These are phyloP conservation scores for Candida khao-thaluensis DNA, from an alignment of 805 yeast species.

Conservation along the genomic window DNA sequence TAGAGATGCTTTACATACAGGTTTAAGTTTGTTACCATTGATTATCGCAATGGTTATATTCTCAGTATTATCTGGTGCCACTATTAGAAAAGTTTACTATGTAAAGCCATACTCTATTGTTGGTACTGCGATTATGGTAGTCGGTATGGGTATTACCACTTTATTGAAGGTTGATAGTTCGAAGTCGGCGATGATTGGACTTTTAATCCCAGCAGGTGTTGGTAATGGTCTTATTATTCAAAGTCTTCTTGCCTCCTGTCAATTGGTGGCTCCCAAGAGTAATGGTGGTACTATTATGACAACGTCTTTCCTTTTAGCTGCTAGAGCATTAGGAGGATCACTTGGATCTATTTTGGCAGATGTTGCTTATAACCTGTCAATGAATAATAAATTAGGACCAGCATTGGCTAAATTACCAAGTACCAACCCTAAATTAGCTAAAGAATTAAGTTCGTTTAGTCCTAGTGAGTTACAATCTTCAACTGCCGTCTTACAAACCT, in stretches of 20 bases:
- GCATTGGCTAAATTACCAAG: slow-evolving; percentile 12
- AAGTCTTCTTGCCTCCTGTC: slow-evolving; percentile 43
- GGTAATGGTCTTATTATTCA: slow-evolving; percentile 50
- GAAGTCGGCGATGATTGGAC: slow-evolving; percentile 39
- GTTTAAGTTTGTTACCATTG: slow-evolving; percentile 44
- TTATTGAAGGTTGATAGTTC: slow-evolving; percentile 42
- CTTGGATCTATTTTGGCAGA: slow-evolving; percentile 30
- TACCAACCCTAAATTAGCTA: slow-evolving; percentile 8
- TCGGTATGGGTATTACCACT: slow-evolving; percentile 46
- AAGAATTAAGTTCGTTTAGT: slow-evolving; percentile 9
- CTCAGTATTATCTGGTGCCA: slow-evolving; percentile 37
- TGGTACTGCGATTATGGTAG: slow-evolving; percentile 23
- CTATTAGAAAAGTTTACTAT: slow-evolving; percentile 35
- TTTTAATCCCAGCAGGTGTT: slow-evolving; percentile 47
- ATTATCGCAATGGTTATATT: slow-evolving; percentile 39
- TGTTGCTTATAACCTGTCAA: slow-evolving; percentile 10
- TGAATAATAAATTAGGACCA: slow-evolving; percentile 9
- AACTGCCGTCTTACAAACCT: slow-evolving; percentile 6
- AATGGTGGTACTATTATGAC: slow-evolving; percentile 51
- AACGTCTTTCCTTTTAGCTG: slow-evolving; percentile 45
- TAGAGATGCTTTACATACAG: slow-evolving; percentile 43
- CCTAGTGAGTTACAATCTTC: slow-evolving; percentile 6
- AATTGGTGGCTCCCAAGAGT: slow-evolving; percentile 50
- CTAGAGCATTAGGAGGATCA: slow-evolving; percentile 47
- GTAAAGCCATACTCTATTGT: slow-evolving; percentile 42